Conservation (phyloP, 441 rosid genomes). For the Erysimum pusillum region DNA sequence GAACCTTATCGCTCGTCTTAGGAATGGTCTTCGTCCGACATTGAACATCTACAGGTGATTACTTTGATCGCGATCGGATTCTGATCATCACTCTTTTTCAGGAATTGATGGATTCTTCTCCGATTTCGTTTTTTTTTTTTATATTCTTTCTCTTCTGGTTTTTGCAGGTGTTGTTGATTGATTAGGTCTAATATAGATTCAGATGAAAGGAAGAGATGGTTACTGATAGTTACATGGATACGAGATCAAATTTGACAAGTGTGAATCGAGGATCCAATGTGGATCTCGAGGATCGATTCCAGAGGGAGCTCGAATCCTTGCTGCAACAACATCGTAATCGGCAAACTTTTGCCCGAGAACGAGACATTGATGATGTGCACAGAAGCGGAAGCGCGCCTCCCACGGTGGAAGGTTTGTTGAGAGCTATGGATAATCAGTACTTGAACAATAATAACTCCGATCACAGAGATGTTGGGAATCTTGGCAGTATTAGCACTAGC, state of each 20-base stretch:
- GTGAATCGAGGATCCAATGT: slow-evolving; percentile 58
- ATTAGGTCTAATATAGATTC: slow-evolving; percentile 30
- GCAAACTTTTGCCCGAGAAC: slow-evolving; percentile 50
- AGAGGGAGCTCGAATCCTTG: slow-evolving; percentile 75
- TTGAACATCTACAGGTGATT: slow-evolving; percentile 27
- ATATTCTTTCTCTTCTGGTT: background rate
- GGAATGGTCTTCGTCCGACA: slow-evolving; percentile 9
- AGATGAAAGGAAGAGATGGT: slow-evolving; percentile 54
- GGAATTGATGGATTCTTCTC: slow-evolving; percentile 14
- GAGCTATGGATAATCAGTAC: slow-evolving; percentile 76
- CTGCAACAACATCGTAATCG: slow-evolving; percentile 63
- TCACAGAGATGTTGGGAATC: slow-evolving; percentile 50
- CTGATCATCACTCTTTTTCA: background rate
- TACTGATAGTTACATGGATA: slow-evolving; percentile 65
- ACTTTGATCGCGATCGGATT: slow-evolving; percentile 34
- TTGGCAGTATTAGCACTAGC: slow-evolving; percentile 25
- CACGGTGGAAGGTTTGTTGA: slow-evolving; percentile 86
- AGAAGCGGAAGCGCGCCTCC: slow-evolving; percentile 98
- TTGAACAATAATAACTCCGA: slow-evolving; percentile 53
- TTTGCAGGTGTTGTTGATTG: slow-evolving; percentile 30
- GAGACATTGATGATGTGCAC: slow-evolving; percentile 60
- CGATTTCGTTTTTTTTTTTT: slow-evolving; percentile 4
- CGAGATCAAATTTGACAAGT: slow-evolving; percentile 60
- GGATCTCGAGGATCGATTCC: slow-evolving; percentile 68
- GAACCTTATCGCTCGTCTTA: background rate